These are phyloP conservation scores for Magnaporthiopsis poae DNA, from an alignment of 2,329 filamentous ascomycete species.

Conservation along the genomic window DNA sequence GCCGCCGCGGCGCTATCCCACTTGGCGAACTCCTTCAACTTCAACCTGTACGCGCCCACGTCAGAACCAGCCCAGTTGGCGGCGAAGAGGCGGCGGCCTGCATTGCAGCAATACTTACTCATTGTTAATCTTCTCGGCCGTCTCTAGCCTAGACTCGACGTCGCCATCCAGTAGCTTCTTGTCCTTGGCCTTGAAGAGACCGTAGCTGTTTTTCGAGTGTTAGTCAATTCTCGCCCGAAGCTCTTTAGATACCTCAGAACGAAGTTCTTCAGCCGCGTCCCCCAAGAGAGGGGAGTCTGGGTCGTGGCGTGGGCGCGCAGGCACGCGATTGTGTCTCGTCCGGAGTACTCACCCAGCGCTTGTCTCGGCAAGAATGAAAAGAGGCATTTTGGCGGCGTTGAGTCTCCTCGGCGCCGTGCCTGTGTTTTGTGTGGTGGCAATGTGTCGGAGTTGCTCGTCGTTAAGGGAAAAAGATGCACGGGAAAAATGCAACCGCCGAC, in stretches of 20 bases:
- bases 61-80: background rate
- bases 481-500: conserved; percentile 11
- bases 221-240: background rate
- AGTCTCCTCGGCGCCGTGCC: conserved; percentile 6
- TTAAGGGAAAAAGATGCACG: conserved; percentile 9
- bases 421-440: background rate
- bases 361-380: conserved; percentile 89
- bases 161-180: conserved; percentile 94
- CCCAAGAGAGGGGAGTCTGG: background rate
- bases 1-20: conserved; percentile 89
- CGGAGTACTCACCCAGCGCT: conserved; percentile 58
- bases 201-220: conserved; percentile 58
- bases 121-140: conserved; percentile 74
- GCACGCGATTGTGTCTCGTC: conserved; percentile 6
- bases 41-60: conserved; percentile 51
- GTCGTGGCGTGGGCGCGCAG: background rate
- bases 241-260: no score
- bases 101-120: conserved; percentile 49
- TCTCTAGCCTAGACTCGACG: conserved; percentile 58
- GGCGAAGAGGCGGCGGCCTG: conserved; percentile 11
- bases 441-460: background rate
- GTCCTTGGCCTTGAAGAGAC: conserved; percentile 95
- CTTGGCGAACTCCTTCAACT: conserved; percentile 94
- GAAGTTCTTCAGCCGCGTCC: conserved; percentile 1
- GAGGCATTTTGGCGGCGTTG: conserved; percentile 54